Evolutionary conservation across 768 basidiomycete species (phyloP).

Genomic region (Mycena galopus): DNA sequence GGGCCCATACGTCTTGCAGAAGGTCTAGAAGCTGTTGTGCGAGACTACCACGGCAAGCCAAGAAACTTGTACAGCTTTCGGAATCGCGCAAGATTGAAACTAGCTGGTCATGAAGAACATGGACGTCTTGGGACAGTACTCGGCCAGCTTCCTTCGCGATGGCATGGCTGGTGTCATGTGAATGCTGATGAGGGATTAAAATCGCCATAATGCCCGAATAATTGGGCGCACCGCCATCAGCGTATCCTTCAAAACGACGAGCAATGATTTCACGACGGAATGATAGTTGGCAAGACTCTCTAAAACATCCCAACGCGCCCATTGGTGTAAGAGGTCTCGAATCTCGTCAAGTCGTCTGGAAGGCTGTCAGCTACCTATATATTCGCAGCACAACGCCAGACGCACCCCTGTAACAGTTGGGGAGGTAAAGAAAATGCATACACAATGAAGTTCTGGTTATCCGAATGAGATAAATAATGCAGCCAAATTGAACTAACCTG

Average conservation of each 20-base stretch:
- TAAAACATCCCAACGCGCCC: constrained; percentile 6
- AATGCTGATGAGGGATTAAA: neutral
- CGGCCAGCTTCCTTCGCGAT: neutral
- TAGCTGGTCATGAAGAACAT: constrained; percentile 2
- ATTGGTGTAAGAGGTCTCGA: neutral
- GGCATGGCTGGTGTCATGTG: neutral
- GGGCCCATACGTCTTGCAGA: constrained; percentile 26
- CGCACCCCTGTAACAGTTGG: neutral
- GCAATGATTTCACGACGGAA: constrained; percentile 8
- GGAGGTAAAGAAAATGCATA: constrained; percentile 13
- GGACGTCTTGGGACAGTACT: constrained; percentile 13
- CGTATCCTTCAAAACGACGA: constrained; percentile 6
- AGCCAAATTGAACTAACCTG: neutral
- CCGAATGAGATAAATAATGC: too few relatives aligned
- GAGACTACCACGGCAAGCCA: constrained; percentile 7
- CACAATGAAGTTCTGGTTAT: constrained; percentile 5
- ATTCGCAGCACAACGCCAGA: neutral
- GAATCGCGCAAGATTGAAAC: neutral
- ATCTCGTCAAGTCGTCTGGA: constrained; percentile 11
- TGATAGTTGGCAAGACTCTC: constrained; percentile 15
- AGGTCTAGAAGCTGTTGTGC: constrained; percentile 31
- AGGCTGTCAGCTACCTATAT: neutral
- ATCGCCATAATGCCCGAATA: neutral
- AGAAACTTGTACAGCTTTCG: constrained; percentile 13
- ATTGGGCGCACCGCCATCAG: neutral